These are phyloP conservation scores for Penstemon newberryi DNA, from an alignment of 257 asterid genomes.

Conservation along the genomic window DNA sequence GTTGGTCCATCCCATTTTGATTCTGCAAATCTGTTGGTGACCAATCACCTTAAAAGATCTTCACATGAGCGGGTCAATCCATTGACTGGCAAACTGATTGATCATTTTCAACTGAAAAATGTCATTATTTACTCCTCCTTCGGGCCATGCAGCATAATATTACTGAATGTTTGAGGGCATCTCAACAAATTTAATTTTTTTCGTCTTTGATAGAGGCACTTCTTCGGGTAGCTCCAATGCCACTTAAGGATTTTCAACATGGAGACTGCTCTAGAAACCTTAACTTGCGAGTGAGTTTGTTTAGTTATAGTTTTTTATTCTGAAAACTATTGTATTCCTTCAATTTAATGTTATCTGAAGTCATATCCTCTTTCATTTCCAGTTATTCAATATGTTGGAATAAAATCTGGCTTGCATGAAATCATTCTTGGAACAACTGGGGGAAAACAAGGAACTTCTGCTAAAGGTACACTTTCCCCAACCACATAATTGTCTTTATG, in stretches of 20 bases:
- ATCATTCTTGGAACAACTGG: constrained; percentile 95
- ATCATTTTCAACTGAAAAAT: constrained; percentile 73
- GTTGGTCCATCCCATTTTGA: constrained; percentile 55
- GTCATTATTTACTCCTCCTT: constrained; percentile 34
- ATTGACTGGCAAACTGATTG: constrained; percentile 50
- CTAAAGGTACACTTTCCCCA: constrained; percentile 83
- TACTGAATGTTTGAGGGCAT: constrained; percentile 20
- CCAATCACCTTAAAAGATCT: constrained; percentile 49
- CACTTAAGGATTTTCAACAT: constrained; percentile 84
- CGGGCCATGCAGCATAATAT: constrained; percentile 6
- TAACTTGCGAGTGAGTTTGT: constrained; percentile 79
- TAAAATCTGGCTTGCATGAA: constrained; percentile 74
- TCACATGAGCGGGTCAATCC: constrained; percentile 56
- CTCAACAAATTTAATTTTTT: constrained; percentile 14
- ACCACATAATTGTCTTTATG: constrained; percentile 82
- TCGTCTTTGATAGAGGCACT: constrained; percentile 53
- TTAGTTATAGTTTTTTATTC: constrained; percentile 7
- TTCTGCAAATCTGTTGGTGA: constrained; percentile 31
- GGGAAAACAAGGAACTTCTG: constrained; percentile 94
- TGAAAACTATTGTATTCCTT: neutral
- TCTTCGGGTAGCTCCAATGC: constrained; percentile 62
- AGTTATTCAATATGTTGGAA: constrained; percentile 97
- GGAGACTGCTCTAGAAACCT: constrained; percentile 76
- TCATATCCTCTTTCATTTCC: constrained; percentile 21
- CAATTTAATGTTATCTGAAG: constrained; percentile 23